Base-by-base conservation (phyloP, 768 basidiomycete species). In the Sarcodon aspratus region DNA sequence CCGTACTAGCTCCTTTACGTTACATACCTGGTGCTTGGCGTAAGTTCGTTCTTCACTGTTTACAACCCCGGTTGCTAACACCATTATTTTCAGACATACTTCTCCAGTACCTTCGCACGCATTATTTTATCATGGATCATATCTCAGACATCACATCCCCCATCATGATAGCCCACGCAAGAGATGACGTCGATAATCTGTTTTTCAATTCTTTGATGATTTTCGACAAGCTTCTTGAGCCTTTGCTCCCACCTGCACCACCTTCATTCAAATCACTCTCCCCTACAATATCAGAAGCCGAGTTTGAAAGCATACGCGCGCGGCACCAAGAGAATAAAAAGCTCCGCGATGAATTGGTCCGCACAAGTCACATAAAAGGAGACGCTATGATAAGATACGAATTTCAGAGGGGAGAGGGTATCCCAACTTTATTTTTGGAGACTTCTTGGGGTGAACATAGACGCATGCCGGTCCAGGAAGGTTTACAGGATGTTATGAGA, bases 161-260 rank as follows among this genome's bases (percentile, higher is more conserved):
- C 8, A 72, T 86, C 7, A 67, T 91, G 35, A 73, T 93, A 53
- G 79, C 74, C 0, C 90, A 93, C 61, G 79, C 89, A 7, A 69
- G 72, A 52, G 71, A 90, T 60, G 90, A 93, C 63, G 69, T 66
- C 55, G 81, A 86, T 18, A 89, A 92, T 44, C 80, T 82, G 0
- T 70, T 78, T 54, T 67, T 72, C 0, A 89, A 93, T 59, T 81
- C 89, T 0, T 68, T 71, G 11, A 63, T 69, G 0, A 74, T 93
- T 18, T 89, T 89, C 63, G 70, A 84, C 31, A 67, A 74, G 0
- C 75, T 90, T 49, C 60, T 87, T 32, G 78, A 80, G 17, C 78
- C 78, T 1, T 66, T 75, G 48, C 70, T 90, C 7, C 84, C 85
- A 1, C 58, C 69, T 2, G 50, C 73, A 1, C 69, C 74, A 42